phyloP scores from a whole-genome alignment of 2,329 filamentous ascomycete genomes.

The Dactylellina sp. region DNA sequence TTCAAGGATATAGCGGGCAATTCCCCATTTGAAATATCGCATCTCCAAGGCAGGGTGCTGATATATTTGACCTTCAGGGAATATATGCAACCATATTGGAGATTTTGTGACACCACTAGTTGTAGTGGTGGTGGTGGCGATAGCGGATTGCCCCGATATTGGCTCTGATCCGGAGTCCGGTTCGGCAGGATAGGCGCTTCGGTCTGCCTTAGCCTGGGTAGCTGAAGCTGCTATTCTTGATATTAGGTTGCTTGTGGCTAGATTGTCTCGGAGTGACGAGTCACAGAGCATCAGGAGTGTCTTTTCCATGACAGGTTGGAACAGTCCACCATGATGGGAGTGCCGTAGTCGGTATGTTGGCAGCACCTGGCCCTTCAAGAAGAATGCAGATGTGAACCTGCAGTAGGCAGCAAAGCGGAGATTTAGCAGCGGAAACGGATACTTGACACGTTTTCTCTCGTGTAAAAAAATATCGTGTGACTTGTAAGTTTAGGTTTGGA shows the following conservation, averaged over 20 bases:
- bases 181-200: conserved; percentile 17
- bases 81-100: conserved; percentile 92
- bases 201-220: conserved; percentile 62
- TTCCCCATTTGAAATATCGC: conserved; percentile 98
- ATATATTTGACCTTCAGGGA: conserved; percentile 94
- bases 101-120: conserved; percentile 72
- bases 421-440: not conserved
- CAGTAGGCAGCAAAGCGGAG: conserved; percentile 12
- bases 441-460: conserved; percentile 5
- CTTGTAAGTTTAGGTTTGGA: not conserved
- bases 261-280: conserved; percentile 33
- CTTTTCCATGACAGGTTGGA: conserved; percentile 81
- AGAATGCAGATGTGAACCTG: conserved; percentile 74
- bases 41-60: conserved; percentile 82
- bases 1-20: conserved; percentile 91
- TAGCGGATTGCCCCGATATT: conserved; percentile 67
- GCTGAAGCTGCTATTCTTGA: conserved; percentile 31
- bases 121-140: conserved; percentile 70
- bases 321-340: conserved; percentile 83
- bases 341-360: conserved; percentile 86
- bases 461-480: too few species aligned
- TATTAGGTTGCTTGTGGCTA: conserved; percentile 45
- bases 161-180: conserved; percentile 64
- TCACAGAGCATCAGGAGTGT: conserved; percentile 50
- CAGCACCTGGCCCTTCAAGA: conserved; percentile 87